Percentiles rank a stretch among this genome's conserved stretches.
Conservation (phyloP, 495 filamentous ascomycete species). For the Podospora fimiseda region DNA sequence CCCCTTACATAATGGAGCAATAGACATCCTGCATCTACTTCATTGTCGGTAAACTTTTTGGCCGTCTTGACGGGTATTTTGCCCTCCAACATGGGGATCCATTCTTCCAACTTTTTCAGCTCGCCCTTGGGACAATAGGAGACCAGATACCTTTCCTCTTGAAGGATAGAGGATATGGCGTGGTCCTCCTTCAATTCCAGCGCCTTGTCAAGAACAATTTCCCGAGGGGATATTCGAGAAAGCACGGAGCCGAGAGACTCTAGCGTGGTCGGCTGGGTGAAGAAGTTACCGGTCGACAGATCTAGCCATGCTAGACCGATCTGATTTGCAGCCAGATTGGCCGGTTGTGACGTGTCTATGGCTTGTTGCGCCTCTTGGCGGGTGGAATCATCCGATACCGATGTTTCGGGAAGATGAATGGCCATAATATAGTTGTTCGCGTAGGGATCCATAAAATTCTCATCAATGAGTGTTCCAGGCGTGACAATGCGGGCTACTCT, state of each 20-base stretch:
- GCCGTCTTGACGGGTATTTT: conserved; percentile 42
- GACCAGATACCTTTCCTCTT: conserved; percentile 54
- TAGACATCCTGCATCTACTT: conserved; percentile 62
- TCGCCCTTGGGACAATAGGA: conserved; percentile 45
- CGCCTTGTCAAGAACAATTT: conserved; percentile 69
- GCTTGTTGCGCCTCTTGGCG: conserved; percentile 2
- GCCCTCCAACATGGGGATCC: conserved; percentile 71
- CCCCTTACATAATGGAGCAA: conserved; percentile 77
- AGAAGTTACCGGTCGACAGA: conserved; percentile 89
- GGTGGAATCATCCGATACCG: conserved; percentile 8
- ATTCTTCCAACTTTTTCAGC: conserved; percentile 54
- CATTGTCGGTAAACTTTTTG: conserved; percentile 40
- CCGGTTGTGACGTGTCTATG: conserved; percentile 1
- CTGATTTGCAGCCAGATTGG: conserved; percentile 20
- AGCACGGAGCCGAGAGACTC: conserved; percentile 68
- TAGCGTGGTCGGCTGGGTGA: conserved; percentile 71
- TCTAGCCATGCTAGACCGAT: conserved; percentile 91
- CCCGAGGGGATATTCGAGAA: conserved; percentile 74
- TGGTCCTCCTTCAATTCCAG: conserved; percentile 45
- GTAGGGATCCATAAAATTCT: conserved; percentile 90
- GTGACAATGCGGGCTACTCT: conserved; percentile 82
- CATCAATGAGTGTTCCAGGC: conserved; percentile 91
- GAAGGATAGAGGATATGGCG: conserved; percentile 37
- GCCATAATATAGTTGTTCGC: conserved; percentile 88
- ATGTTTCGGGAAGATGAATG: conserved; percentile 44